Evolutionary conservation across 2,329 filamentous ascomycete genomes (phyloP), one percentile per base, ranked within the genome.

Genomic region (Diaporthe longicolla): DNA sequence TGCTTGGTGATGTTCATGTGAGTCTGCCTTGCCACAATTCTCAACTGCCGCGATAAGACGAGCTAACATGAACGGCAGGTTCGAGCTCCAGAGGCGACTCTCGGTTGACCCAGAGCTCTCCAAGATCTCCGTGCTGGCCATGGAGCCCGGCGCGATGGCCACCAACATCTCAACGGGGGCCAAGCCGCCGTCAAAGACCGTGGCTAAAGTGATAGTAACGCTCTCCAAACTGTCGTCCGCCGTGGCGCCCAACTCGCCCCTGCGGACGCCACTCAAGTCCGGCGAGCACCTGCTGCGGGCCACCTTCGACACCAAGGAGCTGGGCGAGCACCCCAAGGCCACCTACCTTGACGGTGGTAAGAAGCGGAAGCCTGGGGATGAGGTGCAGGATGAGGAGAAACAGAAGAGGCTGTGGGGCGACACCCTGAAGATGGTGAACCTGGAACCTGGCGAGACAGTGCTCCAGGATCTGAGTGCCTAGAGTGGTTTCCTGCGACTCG

Each of bases 121-220:
- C 32, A 78, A 79, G 21, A 78, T 84, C 24, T 78, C 76, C 7
- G 75, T 81, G 21, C 63, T 84, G 2, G 78, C 78, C 15, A 75
- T 83, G 48, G 82, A 84, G 73, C 82, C 83, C 0, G 82, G 82
- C 37, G 77, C 76, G 0, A 82, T 83, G 78, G 52, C 72, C 5
- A 82, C 79, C 3, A 71, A 71, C 11, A 75, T 83, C 10, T 76
- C 52, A 43, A 73, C 72, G 50, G 78, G 74, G 61, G 24, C 76
- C 52, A 72, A 76, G 19, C 24, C 26, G 17, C 35, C 35, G 6
- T 63, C 57, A 9, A 37, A 59, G 9, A 1, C 37, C 15, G 5
- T 63, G 24, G 13, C 9, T 2, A 63, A 29, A 13, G 45, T 71
- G 17, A 5, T 32, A 0, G 71, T 73, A 5, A n/a, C 59, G 2